Conservation (phyloP, 2,329 filamentous ascomycete species). For the Penicillium sp. region DNA sequence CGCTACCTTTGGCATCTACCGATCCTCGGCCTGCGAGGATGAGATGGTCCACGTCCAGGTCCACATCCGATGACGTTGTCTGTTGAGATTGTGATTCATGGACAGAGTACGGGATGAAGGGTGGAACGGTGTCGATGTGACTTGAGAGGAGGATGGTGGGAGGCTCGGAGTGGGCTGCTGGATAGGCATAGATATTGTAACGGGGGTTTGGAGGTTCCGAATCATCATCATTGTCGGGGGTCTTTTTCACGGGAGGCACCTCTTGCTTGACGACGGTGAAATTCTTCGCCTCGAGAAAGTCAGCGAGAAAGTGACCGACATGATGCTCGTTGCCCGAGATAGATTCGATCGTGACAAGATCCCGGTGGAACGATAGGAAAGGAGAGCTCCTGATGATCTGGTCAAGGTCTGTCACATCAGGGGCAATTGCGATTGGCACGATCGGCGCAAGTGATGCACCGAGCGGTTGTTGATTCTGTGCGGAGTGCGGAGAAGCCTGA, state of each 20-base stretch:
- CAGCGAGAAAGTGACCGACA: constrained; percentile 62
- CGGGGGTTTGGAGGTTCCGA: constrained; percentile 32
- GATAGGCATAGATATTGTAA: constrained; percentile 71
- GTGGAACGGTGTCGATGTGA: constrained; percentile 69
- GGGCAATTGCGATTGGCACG: not conserved
- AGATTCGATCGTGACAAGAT: constrained; percentile 68
- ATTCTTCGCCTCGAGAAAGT: constrained; percentile 56
- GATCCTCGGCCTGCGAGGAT: constrained; percentile 42
- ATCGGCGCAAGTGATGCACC: constrained; percentile 4
- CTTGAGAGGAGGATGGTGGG: constrained; percentile 50
- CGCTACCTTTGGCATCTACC: constrained; percentile 45
- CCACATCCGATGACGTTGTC: not conserved
- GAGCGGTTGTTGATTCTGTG: constrained; percentile 19
- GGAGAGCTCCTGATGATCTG: constrained; percentile 39
- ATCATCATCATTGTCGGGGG: constrained; percentile 5
- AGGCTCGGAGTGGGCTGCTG: constrained; percentile 14
- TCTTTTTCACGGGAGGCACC: constrained; percentile 19
- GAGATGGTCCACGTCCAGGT: constrained; percentile 24
- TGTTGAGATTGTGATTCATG: constrained; percentile 35
- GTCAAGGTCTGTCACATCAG: too few species aligned
- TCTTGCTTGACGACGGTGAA: constrained; percentile 59
- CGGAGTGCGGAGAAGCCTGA: constrained; percentile 28
- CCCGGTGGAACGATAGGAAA: constrained; percentile 67
- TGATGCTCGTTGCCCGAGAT: constrained; percentile 62
- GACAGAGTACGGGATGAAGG: constrained; percentile 47